Evolutionary conservation across 2,329 filamentous ascomycete species (phyloP).

Genomic region (Fusarium caatingaense): DNA sequence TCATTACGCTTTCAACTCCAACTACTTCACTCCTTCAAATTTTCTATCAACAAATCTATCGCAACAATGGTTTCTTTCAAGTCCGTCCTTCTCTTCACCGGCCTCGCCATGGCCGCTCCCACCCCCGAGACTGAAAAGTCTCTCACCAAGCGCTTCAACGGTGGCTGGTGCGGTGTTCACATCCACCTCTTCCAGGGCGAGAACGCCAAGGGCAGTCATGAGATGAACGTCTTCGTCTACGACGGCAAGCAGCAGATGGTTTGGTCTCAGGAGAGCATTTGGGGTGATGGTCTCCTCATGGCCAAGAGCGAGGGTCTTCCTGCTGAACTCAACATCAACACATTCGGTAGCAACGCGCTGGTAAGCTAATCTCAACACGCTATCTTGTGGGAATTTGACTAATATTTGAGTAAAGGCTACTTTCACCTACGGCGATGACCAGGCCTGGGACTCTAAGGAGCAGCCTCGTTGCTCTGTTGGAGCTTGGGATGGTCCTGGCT

Average conservation of each 20-base stretch:
- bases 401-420: background rate
- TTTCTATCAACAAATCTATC: background rate
- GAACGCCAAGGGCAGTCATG: background rate
- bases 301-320: background rate
- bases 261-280: constrained; percentile 7
- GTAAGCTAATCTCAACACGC: background rate
- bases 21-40: background rate
- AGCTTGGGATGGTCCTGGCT: background rate
- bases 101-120: background rate
- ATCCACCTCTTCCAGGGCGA: constrained; percentile 1
- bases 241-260: constrained; percentile 1
- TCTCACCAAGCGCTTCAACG: constrained; percentile 3
- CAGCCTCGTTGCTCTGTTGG: background rate
- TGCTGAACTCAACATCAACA: background rate
- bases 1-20: background rate
- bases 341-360: background rate
- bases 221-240: constrained; percentile 7
- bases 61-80: background rate
- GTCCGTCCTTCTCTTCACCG: background rate
- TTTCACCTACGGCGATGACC: constrained; percentile 3
- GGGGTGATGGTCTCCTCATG: background rate
- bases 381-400: background rate
- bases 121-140: background rate
- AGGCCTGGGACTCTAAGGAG: background rate
- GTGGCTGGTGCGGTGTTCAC: constrained; percentile 9